Conservation (phyloP, 2,329 filamentous ascomycete genomes). For the Aspergillus pseudoviridinutans region DNA sequence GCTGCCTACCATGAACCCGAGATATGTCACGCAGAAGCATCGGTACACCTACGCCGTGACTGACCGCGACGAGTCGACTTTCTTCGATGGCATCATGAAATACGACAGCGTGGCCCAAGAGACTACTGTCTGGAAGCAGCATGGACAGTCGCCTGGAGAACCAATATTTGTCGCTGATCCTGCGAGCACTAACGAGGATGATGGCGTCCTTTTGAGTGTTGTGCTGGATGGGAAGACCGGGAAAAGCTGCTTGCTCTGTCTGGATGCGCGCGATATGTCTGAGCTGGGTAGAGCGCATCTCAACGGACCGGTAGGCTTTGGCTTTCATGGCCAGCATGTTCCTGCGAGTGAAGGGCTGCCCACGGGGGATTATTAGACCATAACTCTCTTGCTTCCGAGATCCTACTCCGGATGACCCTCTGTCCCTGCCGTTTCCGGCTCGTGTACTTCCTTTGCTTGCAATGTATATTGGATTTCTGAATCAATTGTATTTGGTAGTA, state of each 20-base stretch:
- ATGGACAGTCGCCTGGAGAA: slow-evolving; percentile 52
- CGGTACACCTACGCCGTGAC: slow-evolving; percentile 49
- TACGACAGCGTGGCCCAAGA: slow-evolving; percentile 46
- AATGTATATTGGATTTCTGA: neutral
- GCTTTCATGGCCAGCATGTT: slow-evolving; percentile 50
- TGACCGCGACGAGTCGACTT: slow-evolving; percentile 45
- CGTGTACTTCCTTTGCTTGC: neutral
- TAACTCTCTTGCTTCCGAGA: too few relatives aligned
- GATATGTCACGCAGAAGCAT: slow-evolving; percentile 40
- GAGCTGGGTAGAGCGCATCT: slow-evolving; percentile 51
- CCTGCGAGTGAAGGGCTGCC: slow-evolving; percentile 15
- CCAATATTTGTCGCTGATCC: slow-evolving; percentile 48
- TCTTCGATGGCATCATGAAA: slow-evolving; percentile 52
- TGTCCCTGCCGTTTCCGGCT: too few relatives aligned
- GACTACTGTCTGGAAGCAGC: slow-evolving; percentile 41
- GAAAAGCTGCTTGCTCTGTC: slow-evolving; percentile 51
- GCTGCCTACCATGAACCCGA: slow-evolving; percentile 50
- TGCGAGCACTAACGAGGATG: slow-evolving; percentile 42
- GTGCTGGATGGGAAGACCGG: slow-evolving; percentile 49
- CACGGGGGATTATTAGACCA: slow-evolving; percentile 24
- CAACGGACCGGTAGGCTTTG: slow-evolving; percentile 47
- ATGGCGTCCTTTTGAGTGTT: slow-evolving; percentile 51
- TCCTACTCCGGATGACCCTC: too few relatives aligned
- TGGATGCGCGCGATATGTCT: slow-evolving; percentile 47
- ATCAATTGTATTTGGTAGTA: neutral